Evolutionary conservation across 306 rosid species (phyloP), one percentile per base, ranked within the genome.

Genomic region (Citrullus colocynthis): DNA sequence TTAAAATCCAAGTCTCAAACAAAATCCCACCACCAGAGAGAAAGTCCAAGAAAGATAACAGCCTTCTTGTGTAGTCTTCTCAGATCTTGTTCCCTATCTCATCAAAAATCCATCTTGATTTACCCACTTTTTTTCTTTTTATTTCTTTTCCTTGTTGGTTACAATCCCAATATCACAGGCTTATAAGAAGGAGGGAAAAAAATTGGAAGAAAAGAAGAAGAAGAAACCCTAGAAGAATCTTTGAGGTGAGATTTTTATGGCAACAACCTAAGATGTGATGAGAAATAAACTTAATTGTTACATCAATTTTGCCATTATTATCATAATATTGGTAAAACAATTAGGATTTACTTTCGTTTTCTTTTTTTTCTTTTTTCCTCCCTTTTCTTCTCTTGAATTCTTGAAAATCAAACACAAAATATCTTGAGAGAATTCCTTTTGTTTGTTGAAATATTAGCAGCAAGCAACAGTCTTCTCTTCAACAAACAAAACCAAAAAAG

Each of bases 151-250:
- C 30, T 30, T 57, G 48, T 42, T 70, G 20, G 57, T 70, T 70
- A 21, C 52, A 72, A 72, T 72, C 77, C 77, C 77, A 49, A 72
- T 72, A 72, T 49, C 77, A 72, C 77, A 24, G 39, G 14, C 77
- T 39, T 28, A 48, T 28, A 72, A 45, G 55, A 20, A 69, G 45
- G 14, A 45, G 56, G 55, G 1, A 10, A 18, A 14, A n/a, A n/a
- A 6, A 20, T 2, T 9, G 11, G 17, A 51, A 2, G n/a, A 12
- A 42, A 39, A 65, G 17, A 42, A 67, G 36, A 12, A 69, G 55
- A 42, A 42, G 32, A 45, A 70, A 70, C 76, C 75, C 76, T 70
- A 20, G 76, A 72, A 45, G 24, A 49, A 24, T 2, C 60, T 72
- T 28, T 28, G 59, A 72, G 76, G 76, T 72, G 42, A 72, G 59